phyloP scores from a whole-genome alignment of 2,329 filamentous ascomycete genomes.

The Aspergillus awamori region DNA sequence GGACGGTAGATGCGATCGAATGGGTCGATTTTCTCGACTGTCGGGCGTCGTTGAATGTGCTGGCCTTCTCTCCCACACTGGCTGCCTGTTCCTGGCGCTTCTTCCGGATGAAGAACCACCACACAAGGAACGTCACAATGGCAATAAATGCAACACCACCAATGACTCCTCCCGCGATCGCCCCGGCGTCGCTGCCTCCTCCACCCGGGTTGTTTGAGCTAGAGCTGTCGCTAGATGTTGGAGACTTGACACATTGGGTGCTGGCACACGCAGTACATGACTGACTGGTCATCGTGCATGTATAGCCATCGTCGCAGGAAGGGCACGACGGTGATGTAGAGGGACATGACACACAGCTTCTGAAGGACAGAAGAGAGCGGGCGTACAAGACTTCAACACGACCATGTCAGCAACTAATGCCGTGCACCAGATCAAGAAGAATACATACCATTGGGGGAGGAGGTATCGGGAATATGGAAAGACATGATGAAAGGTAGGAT shows the following conservation, averaged over 20 bases:
- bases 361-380: constrained; percentile 30
- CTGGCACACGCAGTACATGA: constrained; percentile 64
- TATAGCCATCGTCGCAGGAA: constrained; percentile 56
- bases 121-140: constrained; percentile 77
- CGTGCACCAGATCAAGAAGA: not conserved
- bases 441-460: constrained; percentile 27
- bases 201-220: constrained; percentile 20
- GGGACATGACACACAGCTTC: constrained; percentile 60
- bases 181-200: constrained; percentile 70
- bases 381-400: constrained; percentile 20
- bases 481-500: constrained; percentile 31
- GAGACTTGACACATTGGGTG: constrained; percentile 57
- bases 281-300: constrained; percentile 62
- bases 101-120: constrained; percentile 85
- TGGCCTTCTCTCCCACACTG: constrained; percentile 54
- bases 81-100: constrained; percentile 61
- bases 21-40: constrained; percentile 77
- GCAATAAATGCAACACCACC: constrained; percentile 78
- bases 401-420: constrained; percentile 1
- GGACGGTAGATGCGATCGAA: constrained; percentile 91
- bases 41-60: constrained; percentile 55
- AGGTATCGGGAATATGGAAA: constrained; percentile 24
- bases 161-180: constrained; percentile 88
- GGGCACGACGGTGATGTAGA: constrained; percentile 59
- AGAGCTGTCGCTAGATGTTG: constrained; percentile 35